Percentiles rank a stretch among this genome's conserved stretches.
These are phyloP conservation scores for Nemania bipapillata DNA, from an alignment of 2,329 filamentous ascomycete genomes.

Conservation along the genomic window DNA sequence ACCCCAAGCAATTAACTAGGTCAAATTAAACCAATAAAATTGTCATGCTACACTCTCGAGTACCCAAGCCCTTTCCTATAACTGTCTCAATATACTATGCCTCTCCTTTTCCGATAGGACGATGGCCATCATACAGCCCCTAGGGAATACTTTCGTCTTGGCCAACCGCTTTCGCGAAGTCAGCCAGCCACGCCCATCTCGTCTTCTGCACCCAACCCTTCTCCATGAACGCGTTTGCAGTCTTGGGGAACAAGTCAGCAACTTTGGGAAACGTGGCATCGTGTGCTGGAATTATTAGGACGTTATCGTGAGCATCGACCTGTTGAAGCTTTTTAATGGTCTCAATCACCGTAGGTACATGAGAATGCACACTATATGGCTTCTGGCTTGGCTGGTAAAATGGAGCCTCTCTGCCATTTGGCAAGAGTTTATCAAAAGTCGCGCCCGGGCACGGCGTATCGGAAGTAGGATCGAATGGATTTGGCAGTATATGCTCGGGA, in stretches of 20 bases:
- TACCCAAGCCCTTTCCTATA: no score
- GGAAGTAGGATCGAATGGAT: conserved; percentile 51
- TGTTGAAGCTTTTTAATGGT: conserved; percentile 49
- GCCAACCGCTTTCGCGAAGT: conserved; percentile 59
- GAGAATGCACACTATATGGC: conserved; percentile 24
- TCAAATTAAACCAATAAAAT: no score
- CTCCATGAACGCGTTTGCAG: conserved; percentile 58
- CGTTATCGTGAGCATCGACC: conserved; percentile 43
- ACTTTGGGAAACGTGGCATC: conserved; percentile 49
- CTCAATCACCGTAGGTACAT: conserved; percentile 31
- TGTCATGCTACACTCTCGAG: no score
- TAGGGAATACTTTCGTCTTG: conserved; percentile 44
- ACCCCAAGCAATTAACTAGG: no score
- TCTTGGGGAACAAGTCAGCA: conserved; percentile 62
- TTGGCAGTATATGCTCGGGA: conserved; percentile 52
- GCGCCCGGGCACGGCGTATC: conserved; percentile 49
- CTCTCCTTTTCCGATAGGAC: not conserved
- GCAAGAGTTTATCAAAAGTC: conserved; percentile 50
- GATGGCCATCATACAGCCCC: conserved; percentile 38
- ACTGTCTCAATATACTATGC: no score
- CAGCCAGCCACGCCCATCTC: conserved; percentile 63
- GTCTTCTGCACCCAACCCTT: conserved; percentile 59
- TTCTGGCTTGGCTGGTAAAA: conserved; percentile 49
- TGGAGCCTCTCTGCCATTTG: conserved; percentile 44
- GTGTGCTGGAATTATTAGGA: conserved; percentile 42